Evolutionary conservation across 805 yeast species (phyloP).

Genomic region (Lipomyces spencermartinsiae): DNA sequence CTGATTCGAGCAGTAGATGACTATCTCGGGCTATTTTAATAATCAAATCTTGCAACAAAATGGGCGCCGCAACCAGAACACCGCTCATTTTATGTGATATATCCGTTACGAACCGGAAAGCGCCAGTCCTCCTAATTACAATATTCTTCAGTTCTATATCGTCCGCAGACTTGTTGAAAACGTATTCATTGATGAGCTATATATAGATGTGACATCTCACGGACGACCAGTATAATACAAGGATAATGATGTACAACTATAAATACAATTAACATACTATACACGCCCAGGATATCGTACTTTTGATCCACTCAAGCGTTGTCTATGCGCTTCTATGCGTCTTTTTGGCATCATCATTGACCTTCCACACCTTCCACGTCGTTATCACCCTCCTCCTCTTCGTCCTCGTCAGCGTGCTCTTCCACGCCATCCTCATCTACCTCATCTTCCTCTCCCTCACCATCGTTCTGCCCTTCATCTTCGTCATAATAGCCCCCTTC

Average conservation of each 20-base stretch:
- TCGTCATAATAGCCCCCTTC: neutral
- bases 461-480: neutral
- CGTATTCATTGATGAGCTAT: neutral
- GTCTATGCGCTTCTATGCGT: neutral
- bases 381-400: neutral
- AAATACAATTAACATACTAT: neutral
- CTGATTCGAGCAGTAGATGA: too few species aligned
- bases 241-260: neutral
- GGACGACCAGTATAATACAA: neutral
- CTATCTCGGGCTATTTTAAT: too few species aligned
- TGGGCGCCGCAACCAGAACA: too few species aligned
- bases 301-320: neutral
- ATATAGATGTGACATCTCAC: neutral
- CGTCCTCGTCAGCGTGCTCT: neutral
- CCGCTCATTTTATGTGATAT: too few species aligned
- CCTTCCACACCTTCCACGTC: neutral
- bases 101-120: too few species aligned
- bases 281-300: neutral
- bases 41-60: too few species aligned
- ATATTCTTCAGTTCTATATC: neutral
- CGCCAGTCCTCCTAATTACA: too few species aligned
- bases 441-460: neutral
- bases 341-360: neutral
- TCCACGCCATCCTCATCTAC: neutral
- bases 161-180: neutral